Conservation (phyloP, 1,284 basidiomycete species). For the Cryptococcus floricola region DNA sequence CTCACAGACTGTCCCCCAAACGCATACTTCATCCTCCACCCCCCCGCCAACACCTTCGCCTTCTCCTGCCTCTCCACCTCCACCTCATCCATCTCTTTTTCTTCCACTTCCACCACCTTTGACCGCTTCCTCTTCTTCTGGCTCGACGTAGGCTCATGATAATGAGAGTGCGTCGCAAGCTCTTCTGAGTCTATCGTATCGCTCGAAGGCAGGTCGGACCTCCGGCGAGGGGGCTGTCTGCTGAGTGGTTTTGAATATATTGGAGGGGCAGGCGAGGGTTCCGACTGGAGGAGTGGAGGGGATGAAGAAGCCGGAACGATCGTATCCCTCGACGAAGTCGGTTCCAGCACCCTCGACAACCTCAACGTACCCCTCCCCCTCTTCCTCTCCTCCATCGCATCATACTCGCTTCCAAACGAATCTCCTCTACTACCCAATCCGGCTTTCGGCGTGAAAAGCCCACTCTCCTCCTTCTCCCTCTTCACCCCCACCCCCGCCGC, state of each 20-base stretch:
- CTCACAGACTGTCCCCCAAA: slow-evolving; percentile 22
- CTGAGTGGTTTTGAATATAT: too few relatives aligned
- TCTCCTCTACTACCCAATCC: background rate
- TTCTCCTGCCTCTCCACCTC: slow-evolving; percentile 22
- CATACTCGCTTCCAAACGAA: background rate
- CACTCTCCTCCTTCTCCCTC: background rate
- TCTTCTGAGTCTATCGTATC: slow-evolving; percentile 35
- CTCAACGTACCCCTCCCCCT: background rate
- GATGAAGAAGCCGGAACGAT: background rate
- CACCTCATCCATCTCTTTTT: slow-evolving; percentile 7
- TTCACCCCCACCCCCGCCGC: background rate
- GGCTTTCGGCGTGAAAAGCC: background rate
- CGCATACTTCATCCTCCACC: slow-evolving; percentile 44
- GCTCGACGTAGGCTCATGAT: background rate
- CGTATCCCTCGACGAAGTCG: background rate
- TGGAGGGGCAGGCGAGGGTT: background rate
- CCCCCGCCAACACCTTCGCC: slow-evolving; percentile 34
- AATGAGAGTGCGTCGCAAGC: slow-evolving; percentile 25
- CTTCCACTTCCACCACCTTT: background rate
- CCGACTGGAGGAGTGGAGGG: background rate
- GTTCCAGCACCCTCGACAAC: background rate
- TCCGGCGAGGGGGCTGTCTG: background rate
- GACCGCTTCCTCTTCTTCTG: slow-evolving; percentile 12
- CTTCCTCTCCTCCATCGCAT: background rate
- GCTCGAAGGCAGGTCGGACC: slow-evolving; percentile 10